A percentile compares a stretch with the other conserved stretches of the same genome.
phyloP scores from a whole-genome alignment of 139 green algal genomes.

The Deuterostichococcus epilithicus region DNA sequence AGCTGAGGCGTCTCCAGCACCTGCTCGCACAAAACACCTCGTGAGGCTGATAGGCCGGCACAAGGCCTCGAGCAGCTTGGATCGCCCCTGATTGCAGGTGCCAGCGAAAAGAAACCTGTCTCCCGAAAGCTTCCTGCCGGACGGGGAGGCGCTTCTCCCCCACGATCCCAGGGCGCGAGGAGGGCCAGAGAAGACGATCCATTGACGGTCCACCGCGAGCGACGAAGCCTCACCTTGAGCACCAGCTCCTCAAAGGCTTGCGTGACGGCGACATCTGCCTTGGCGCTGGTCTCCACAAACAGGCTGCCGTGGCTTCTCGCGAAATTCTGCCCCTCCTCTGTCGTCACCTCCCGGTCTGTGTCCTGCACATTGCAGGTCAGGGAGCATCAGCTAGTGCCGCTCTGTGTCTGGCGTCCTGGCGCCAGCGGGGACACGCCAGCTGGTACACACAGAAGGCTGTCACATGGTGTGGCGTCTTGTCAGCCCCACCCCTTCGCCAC shows the following conservation, averaged over 20 bases:
- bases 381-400: no score
- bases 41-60: not conserved
- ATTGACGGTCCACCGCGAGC: constrained; percentile 27
- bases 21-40: not conserved
- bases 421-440: no score
- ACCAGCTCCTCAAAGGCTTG: constrained; percentile 90
- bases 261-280: constrained; percentile 72
- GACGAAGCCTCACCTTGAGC: constrained; percentile 61
- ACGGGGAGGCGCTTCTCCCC: not conserved
- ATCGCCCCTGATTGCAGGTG: no score
- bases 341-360: constrained; percentile 65
- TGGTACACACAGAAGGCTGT: no score
- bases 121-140: not conserved
- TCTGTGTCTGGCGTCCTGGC: no score
- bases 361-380: constrained; percentile 40
- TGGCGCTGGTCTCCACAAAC: constrained; percentile 91
- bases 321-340: constrained; percentile 73
- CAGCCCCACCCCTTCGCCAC: no score
- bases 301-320: constrained; percentile 76
- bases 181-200: not conserved
- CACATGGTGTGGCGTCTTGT: no score
- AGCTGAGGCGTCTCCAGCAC: constrained; percentile 43
- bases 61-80: no score
- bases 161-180: not conserved
- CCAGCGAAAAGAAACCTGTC: not conserved